phyloP scores from a whole-genome alignment of 2,329 filamentous ascomycete species.

The Dendrostoma leiphaemia region DNA sequence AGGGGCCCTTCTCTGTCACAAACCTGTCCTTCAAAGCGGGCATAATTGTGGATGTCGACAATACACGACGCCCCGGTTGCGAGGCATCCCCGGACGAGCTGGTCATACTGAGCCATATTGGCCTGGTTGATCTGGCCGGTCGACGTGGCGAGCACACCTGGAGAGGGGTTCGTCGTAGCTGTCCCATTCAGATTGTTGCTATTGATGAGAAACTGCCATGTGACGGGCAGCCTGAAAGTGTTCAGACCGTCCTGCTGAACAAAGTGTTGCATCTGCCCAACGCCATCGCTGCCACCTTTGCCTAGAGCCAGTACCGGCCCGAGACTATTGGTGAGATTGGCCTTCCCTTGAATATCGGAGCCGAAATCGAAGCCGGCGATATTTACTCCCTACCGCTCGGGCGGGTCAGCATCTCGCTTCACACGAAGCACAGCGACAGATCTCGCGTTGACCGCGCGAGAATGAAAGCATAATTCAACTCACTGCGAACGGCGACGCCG shows the following conservation, averaged over 20 bases:
- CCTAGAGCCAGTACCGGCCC: conserved; percentile 30
- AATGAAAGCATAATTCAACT: neutral
- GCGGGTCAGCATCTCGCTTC: neutral
- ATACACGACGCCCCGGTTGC: conserved; percentile 56
- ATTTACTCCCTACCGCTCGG: conserved; percentile 32
- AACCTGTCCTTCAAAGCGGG: conserved; percentile 59
- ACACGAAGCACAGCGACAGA: no score
- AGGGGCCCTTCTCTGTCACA: conserved; percentile 60
- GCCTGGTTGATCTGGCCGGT: conserved; percentile 41
- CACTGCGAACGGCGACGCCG: conserved; percentile 8
- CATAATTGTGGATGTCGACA: conserved; percentile 59
- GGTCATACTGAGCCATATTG: conserved; percentile 52
- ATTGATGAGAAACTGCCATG: conserved; percentile 59
- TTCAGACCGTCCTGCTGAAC: conserved; percentile 51
- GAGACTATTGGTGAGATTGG: conserved; percentile 28
- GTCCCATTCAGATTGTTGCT: conserved; percentile 48
- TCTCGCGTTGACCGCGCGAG: neutral
- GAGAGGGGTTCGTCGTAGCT: neutral
- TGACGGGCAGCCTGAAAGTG: conserved; percentile 48
- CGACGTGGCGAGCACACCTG: conserved; percentile 26
- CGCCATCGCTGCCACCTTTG: conserved; percentile 31
- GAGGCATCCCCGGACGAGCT: conserved; percentile 55
- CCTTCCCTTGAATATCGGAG: conserved; percentile 39
- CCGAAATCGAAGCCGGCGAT: conserved; percentile 50
- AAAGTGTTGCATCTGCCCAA: conserved; percentile 57